Evolutionary conservation across 805 yeast genomes (phyloP).

Genomic region (Metschnikowia koreensis): DNA sequence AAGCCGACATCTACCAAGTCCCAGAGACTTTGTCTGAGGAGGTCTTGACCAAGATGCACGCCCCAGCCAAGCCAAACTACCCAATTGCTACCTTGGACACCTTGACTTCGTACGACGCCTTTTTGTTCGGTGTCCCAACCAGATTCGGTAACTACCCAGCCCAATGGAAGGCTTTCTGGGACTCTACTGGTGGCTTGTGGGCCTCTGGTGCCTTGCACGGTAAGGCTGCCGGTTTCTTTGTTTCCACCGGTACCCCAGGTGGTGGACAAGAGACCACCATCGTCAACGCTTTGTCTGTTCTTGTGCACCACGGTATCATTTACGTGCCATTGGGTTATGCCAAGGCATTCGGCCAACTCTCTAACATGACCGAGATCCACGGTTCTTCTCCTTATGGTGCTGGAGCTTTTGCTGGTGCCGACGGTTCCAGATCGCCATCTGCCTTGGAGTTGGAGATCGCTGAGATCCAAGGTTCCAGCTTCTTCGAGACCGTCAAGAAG

Average conservation of each 20-base stretch:
- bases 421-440: slow-evolving; percentile 21
- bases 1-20: slow-evolving; percentile 32
- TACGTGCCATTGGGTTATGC: slow-evolving; percentile 23
- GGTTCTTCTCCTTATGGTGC: slow-evolving; percentile 23
- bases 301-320: slow-evolving; percentile 23
- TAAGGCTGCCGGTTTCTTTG: slow-evolving; percentile 19
- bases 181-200: slow-evolving; percentile 22
- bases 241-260: slow-evolving; percentile 18
- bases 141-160: slow-evolving; percentile 23
- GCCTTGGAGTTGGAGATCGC: slow-evolving; percentile 24
- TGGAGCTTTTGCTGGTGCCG: slow-evolving; percentile 20
- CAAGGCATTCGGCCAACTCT: slow-evolving; percentile 19
- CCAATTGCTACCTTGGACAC: slow-evolving; percentile 21
- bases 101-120: slow-evolving; percentile 21
- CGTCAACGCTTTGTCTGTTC: slow-evolving; percentile 20
- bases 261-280: slow-evolving; percentile 23
- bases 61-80: slow-evolving; percentile 20
- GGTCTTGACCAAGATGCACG: slow-evolving; percentile 19
- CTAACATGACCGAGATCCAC: slow-evolving; percentile 19
- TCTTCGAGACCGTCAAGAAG: slow-evolving; percentile 20
- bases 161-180: slow-evolving; percentile 23
- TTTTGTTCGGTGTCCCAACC: slow-evolving; percentile 22
- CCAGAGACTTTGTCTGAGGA: slow-evolving; percentile 23
- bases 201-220: slow-evolving; percentile 20
- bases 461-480: slow-evolving; percentile 19